Base-by-base conservation (phyloP, 306 rosid species). In the Dicorynia guianensis region DNA sequence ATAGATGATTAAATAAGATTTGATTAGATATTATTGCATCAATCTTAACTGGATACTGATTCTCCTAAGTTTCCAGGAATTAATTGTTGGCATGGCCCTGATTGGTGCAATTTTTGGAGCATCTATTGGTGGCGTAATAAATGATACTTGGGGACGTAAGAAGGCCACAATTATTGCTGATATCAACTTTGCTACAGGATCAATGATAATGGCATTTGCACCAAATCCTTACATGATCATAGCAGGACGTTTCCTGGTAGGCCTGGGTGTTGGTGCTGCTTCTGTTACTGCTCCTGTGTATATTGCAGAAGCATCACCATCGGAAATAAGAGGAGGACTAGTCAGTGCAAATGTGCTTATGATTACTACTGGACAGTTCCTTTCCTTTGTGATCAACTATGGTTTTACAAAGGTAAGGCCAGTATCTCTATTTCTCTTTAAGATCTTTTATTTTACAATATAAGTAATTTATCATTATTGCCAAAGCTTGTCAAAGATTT, bases 211-310 rank as follows among this genome's bases (percentile, higher is more conserved):
- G 93, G 88, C 91, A n/a, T 76, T 59, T 4, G 96, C 96, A n/a
- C 96, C 93, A 18, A 74, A 86, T 75, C 89, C 96, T 25, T 74
- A 82, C 52, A 84, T 90, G 38, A 89, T 88, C 19, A 88, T 90
- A 63, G 38, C 50, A 6, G 93, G 89, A 39, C 83, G 96, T 15
- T 76, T 90, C 36, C 73, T 90, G 15, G 87, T 84, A 5, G 93
- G 96, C 25, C 67, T 90, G 2, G 96, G 93, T 25, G 75, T 90
- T 14, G 96, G 96, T 14, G 73, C 72, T 33, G 91, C 93, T 3
- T 90, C 96, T 39, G 91, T 88, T 33, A 90, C 91, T 60, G 96
- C 93, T 69, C 96, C 96, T 38, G 86, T 90, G 0, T 90, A 90
- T 70, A 90, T 90, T 75, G 96, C 96, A 8, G 96, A 90, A 72